phyloP scores from a whole-genome alignment of 495 filamentous ascomycete species.

The Annulohypoxylon stygium region DNA sequence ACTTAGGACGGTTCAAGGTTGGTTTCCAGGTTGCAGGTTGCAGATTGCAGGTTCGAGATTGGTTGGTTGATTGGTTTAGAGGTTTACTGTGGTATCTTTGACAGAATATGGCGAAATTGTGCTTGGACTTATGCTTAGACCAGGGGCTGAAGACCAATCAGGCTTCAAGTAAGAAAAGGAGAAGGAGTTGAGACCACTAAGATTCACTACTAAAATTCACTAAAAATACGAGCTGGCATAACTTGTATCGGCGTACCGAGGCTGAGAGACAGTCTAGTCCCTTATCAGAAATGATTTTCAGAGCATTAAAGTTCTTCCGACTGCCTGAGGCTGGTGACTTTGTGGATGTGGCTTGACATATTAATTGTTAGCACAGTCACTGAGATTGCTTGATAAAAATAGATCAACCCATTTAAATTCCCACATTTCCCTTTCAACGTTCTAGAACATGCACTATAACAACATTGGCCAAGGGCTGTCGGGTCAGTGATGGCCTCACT shows the following conservation, averaged over 20 bases:
- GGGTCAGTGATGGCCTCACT: not conserved
- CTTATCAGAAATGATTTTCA: not conserved
- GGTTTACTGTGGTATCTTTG: not conserved
- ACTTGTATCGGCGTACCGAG: constrained; percentile 9
- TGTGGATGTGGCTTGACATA: not conserved
- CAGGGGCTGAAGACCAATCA: constrained; percentile 23
- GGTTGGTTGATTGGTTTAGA: not conserved
- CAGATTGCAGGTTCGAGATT: not conserved
- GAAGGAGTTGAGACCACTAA: constrained; percentile 26
- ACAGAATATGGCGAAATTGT: constrained; percentile 28
- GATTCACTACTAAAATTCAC: constrained; percentile 1
- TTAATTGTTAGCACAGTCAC: not conserved
- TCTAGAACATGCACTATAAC: constrained; percentile 14
- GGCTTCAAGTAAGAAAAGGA: constrained; percentile 11
- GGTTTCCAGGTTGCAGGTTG: not conserved
- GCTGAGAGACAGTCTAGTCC: constrained; percentile 15
- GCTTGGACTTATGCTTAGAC: constrained; percentile 26
- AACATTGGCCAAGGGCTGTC: not conserved
- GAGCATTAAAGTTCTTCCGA: constrained; percentile 9
- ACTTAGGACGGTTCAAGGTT: constrained; percentile 1
- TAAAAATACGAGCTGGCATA: constrained; percentile 8
- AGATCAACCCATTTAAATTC: constrained; percentile 8
- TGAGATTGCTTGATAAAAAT: not conserved
- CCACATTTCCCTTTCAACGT: constrained; percentile 14
- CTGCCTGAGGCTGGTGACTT: constrained; percentile 1